Evolutionary conservation across 371 early-diverging fungal genomes (phyloP).

Genomic region (Mortierella polycephala): DNA sequence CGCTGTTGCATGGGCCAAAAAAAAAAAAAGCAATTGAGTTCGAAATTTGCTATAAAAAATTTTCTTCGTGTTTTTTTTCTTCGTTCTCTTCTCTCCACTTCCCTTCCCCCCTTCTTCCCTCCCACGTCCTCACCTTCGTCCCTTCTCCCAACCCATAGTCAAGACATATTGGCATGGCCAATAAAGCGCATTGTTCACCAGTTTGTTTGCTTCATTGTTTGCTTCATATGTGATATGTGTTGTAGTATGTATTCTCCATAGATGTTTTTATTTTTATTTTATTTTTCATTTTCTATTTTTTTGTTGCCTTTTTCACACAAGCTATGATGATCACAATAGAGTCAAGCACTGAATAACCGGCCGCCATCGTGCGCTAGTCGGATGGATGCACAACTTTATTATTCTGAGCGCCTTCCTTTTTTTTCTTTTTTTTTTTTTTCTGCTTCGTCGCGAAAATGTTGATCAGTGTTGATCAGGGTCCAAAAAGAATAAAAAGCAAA

Average conservation of each 20-base stretch:
- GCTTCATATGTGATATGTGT: too few relatives aligned
- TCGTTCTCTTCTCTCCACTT: not conserved
- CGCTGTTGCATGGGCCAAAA: not conserved
- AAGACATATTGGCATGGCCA: too few relatives aligned
- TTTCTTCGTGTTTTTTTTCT: not conserved
- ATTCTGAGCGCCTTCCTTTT: slow-evolving; percentile 45
- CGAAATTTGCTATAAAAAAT: not conserved
- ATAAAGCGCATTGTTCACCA: too few relatives aligned
- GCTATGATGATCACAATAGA: slow-evolving; percentile 50
- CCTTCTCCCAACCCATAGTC: not conserved
- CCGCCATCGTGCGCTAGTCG: slow-evolving; percentile 56
- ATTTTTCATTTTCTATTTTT: too few relatives aligned
- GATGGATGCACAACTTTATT: slow-evolving; percentile 54
- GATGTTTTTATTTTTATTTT: too few relatives aligned
- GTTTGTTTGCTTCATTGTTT: too few relatives aligned
- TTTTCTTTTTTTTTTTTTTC: not conserved
- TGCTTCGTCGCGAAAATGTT: not conserved
- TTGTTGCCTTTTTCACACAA: not conserved
- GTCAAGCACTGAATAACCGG: slow-evolving; percentile 23
- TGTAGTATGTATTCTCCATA: too few relatives aligned
- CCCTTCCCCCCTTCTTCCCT: not conserved
- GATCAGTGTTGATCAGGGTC: not conserved
- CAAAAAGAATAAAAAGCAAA: not conserved
- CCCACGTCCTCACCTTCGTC: not conserved
- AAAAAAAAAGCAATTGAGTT: not conserved